These are phyloP conservation scores for Pestalotiopsis fici DNA, from an alignment of 2,329 filamentous ascomycete genomes.

Conservation along the genomic window DNA sequence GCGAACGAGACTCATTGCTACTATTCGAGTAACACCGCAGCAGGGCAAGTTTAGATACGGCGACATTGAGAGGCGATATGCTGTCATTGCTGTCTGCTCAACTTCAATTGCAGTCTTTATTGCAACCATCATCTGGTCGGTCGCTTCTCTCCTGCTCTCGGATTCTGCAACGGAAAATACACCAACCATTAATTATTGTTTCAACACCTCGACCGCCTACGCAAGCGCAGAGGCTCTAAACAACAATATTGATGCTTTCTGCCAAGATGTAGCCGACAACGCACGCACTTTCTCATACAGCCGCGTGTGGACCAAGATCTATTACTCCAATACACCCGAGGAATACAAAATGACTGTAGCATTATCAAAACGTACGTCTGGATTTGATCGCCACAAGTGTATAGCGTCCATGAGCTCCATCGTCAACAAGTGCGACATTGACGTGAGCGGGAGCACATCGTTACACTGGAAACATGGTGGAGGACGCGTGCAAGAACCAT, in stretches of 20 bases:
- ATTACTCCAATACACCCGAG: background rate
- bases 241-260: background rate
- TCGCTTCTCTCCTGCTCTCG: background rate
- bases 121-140: background rate
- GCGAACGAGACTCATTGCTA: background rate
- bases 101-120: background rate
- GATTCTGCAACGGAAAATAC: background rate
- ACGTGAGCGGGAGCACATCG: background rate
- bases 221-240: background rate
- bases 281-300: background rate
- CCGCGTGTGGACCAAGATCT: background rate
- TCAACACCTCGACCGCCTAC: background rate
- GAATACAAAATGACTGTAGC: background rate
- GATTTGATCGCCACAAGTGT: background rate
- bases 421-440: background rate
- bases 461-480: background rate
- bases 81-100: background rate
- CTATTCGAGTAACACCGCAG: background rate
- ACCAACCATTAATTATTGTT: background rate
- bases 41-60: background rate
- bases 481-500: background rate
- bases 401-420: background rate
- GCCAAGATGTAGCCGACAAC: slow-evolving; percentile 1
- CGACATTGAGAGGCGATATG: background rate
- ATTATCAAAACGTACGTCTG: background rate